These are phyloP conservation scores for Verticillium longisporum DNA, from an alignment of 2,329 filamentous ascomycete genomes.

Conservation along the genomic window DNA sequence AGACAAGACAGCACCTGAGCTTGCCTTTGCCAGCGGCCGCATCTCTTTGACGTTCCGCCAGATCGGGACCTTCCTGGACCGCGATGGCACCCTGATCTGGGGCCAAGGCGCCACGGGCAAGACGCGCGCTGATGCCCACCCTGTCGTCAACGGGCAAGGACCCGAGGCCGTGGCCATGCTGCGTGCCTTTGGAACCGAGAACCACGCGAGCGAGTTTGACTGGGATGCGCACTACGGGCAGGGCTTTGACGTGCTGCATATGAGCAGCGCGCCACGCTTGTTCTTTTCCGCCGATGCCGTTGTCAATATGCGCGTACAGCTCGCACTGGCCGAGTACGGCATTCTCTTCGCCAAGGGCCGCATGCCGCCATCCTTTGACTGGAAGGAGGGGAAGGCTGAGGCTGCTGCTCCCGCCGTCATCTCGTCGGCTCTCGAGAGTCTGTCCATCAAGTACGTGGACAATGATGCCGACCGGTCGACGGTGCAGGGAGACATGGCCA, in stretches of 20 bases:
- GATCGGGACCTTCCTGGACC: conserved; percentile 78
- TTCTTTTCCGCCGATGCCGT: conserved; percentile 41
- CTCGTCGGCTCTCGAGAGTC: conserved; percentile 9
- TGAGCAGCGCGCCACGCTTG: conserved; percentile 43
- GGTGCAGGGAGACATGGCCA: conserved; percentile 42
- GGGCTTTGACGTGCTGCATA: conserved; percentile 80
- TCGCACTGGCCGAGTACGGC: conserved; percentile 43
- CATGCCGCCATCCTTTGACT: conserved; percentile 21
- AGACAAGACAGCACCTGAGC: conserved; percentile 65
- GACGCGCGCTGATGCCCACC: conserved; percentile 47
- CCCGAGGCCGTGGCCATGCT: conserved; percentile 63
- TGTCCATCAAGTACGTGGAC: conserved; percentile 45
- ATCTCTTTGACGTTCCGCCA: conserved; percentile 89
- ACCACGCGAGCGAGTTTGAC: conserved; percentile 63
- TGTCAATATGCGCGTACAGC: conserved; percentile 39
- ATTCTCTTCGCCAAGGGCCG: conserved; percentile 40
- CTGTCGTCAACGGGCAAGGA: conserved; percentile 64
- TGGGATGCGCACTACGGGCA: conserved; percentile 71
- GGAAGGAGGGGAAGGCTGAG: conserved; percentile 13
- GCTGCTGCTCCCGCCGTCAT: conserved; percentile 7
- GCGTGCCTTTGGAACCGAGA: conserved; percentile 77
- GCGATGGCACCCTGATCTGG: conserved; percentile 67
- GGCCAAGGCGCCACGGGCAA: conserved; percentile 82
- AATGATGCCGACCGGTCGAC: conserved; percentile 41
- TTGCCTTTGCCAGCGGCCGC: conserved; percentile 65